Evolutionary conservation across 2,329 filamentous ascomycete genomes (phyloP).

Genomic region (Parascedosporium putredinis): DNA sequence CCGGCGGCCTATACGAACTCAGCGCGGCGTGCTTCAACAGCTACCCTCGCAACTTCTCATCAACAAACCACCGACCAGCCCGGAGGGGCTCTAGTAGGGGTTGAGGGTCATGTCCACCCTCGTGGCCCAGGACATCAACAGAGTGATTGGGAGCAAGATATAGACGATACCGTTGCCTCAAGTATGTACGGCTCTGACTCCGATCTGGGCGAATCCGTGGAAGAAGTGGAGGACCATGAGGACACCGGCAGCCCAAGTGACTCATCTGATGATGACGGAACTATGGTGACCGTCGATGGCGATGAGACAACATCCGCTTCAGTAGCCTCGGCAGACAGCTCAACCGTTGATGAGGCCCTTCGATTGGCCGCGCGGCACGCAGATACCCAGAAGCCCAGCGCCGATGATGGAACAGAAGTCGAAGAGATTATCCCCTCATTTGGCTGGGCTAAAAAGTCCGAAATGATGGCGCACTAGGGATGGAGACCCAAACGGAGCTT

Average conservation of each 20-base stretch:
- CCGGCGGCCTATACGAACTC: constrained; percentile 72
- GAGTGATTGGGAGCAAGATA: constrained; percentile 53
- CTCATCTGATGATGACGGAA: constrained; percentile 57
- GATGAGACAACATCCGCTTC: constrained; percentile 67
- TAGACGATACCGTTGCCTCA: constrained; percentile 61
- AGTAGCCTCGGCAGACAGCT: constrained; percentile 47
- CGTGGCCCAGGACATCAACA: constrained; percentile 58
- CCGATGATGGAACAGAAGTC: constrained; percentile 33
- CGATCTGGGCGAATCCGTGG: constrained; percentile 41
- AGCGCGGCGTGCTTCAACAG: constrained; percentile 60
- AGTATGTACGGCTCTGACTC: constrained; percentile 66
- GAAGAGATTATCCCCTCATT: constrained; percentile 64
- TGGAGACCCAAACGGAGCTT: constrained; percentile 21
- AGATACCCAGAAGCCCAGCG: constrained; percentile 58
- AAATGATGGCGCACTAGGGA: too few species aligned
- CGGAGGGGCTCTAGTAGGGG: too few species aligned
- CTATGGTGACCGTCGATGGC: constrained; percentile 72
- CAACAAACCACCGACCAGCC: constrained; percentile 8
- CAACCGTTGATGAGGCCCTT: constrained; percentile 66
- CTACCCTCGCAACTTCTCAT: constrained; percentile 22
- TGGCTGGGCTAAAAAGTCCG: constrained; percentile 62
- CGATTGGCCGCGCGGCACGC: constrained; percentile 65
- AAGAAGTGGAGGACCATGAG: constrained; percentile 33
- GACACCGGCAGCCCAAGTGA: constrained; percentile 35
- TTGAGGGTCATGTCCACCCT: too few species aligned